Percentiles rank a stretch among this genome's conserved stretches.
phyloP scores from a whole-genome alignment of 768 basidiomycete species.

The Suillus luteus region DNA sequence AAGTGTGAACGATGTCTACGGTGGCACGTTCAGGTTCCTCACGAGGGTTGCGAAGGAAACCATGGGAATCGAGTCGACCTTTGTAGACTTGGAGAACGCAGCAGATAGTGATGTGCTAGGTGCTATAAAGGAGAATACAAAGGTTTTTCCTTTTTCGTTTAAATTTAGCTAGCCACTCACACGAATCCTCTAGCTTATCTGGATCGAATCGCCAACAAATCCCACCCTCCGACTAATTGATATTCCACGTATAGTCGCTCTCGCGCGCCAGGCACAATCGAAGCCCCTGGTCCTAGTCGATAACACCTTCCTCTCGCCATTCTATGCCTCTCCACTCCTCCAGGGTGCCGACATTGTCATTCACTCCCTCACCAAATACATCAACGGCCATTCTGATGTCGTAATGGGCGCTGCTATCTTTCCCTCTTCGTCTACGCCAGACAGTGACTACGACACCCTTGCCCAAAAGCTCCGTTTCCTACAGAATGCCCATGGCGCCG shows the following conservation, averaged over 20 bases:
- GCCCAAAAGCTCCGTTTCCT: conserved; percentile 73
- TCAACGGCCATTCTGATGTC: conserved; percentile 94
- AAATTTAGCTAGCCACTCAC: neutral
- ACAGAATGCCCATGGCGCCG: conserved; percentile 85
- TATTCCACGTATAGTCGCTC: conserved; percentile 65
- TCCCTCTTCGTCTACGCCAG: conserved; percentile 36
- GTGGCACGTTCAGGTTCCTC: conserved; percentile 90
- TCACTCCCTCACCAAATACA: conserved; percentile 86
- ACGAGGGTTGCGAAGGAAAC: conserved; percentile 60
- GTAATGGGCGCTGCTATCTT: conserved; percentile 86
- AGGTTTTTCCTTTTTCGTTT: conserved; percentile 46
- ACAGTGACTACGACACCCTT: conserved; percentile 44
- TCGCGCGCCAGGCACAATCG: conserved; percentile 58
- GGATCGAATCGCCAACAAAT: conserved; percentile 96
- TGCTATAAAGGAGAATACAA: conserved; percentile 76
- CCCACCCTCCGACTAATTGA: conserved; percentile 88
- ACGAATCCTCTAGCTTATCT: conserved; percentile 63
- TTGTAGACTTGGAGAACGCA: conserved; percentile 70
- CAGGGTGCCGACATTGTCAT: conserved; percentile 84
- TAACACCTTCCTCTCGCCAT: conserved; percentile 94
- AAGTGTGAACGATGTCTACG: conserved; percentile 91
- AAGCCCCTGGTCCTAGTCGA: conserved; percentile 66
- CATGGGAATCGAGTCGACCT: conserved; percentile 41
- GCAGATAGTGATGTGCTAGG: conserved; percentile 64
- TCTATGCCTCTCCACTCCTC: conserved; percentile 84